These are phyloP conservation scores for Penicillium occitanis DNA, from an alignment of 2,329 filamentous ascomycete genomes.

Conservation along the genomic window DNA sequence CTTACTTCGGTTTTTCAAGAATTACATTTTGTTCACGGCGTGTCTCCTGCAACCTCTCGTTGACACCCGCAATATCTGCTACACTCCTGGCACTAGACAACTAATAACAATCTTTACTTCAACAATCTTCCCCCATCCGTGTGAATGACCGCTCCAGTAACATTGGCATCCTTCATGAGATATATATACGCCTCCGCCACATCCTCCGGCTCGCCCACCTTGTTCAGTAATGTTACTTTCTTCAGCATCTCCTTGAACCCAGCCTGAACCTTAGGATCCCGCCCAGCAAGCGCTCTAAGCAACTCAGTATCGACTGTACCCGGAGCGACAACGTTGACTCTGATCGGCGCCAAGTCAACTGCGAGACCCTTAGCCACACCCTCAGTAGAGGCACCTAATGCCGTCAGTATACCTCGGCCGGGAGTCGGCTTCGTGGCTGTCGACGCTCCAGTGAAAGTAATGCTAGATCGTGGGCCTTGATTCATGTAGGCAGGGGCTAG, in stretches of 20 bases:
- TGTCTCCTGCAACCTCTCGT: no score
- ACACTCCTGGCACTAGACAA: background rate
- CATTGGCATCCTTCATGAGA: background rate
- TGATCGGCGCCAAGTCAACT: slow-evolving; percentile 61
- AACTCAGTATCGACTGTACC: slow-evolving; percentile 52
- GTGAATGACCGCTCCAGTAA: background rate
- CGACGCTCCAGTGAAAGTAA: slow-evolving; percentile 49
- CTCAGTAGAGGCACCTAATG: slow-evolving; percentile 39
- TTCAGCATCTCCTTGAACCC: slow-evolving; percentile 7
- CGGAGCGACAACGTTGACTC: slow-evolving; percentile 63
- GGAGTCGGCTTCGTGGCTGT: slow-evolving; percentile 35
- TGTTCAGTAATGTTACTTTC: background rate
- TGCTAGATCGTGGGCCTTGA: slow-evolving; percentile 40
- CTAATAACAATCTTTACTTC: slow-evolving; percentile 24
- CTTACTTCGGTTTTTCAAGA: no score
- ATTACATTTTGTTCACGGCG: no score
- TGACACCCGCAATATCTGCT: no score
- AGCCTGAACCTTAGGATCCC: slow-evolving; percentile 11
- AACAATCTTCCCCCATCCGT: background rate
- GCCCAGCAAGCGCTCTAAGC: slow-evolving; percentile 9
- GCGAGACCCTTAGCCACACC: slow-evolving; percentile 59
- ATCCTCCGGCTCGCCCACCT: background rate
- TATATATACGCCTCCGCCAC: background rate
- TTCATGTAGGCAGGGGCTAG: slow-evolving; percentile 49
- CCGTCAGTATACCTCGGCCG: slow-evolving; percentile 28